Evolutionary conservation across 805 yeast species (phyloP).

Genomic region (Candida ortonii): DNA sequence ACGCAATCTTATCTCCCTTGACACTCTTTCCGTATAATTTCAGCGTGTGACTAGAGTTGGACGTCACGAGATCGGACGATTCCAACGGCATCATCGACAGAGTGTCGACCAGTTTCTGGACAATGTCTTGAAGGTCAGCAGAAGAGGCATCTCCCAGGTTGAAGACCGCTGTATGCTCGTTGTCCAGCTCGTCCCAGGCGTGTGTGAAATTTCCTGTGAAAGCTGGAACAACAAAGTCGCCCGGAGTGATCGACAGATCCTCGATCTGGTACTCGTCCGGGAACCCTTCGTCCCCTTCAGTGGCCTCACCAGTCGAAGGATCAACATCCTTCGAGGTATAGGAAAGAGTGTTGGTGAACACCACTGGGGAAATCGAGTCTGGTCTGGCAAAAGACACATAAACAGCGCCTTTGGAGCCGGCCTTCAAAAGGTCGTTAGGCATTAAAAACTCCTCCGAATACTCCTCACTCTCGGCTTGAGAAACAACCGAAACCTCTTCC

Average conservation of each 20-base stretch:
- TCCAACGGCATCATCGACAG: slow-evolving; percentile 74
- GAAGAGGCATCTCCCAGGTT: slow-evolving; percentile 49
- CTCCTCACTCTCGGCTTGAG: slow-evolving; percentile 58
- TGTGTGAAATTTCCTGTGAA: slow-evolving; percentile 73
- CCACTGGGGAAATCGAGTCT: slow-evolving; percentile 35
- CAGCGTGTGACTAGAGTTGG: slow-evolving; percentile 61
- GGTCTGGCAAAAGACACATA: slow-evolving; percentile 75
- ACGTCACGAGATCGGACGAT: slow-evolving; percentile 62
- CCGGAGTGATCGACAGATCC: slow-evolving; percentile 67
- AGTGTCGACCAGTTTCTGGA: slow-evolving; percentile 46
- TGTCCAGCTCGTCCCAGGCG: slow-evolving; percentile 67
- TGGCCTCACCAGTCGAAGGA: slow-evolving; percentile 64
- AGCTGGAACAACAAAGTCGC: slow-evolving; percentile 78
- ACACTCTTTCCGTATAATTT: slow-evolving; percentile 80
- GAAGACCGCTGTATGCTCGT: slow-evolving; percentile 63
- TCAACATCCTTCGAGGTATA: slow-evolving; percentile 80
- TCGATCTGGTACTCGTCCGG: slow-evolving; percentile 93
- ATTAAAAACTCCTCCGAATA: slow-evolving; percentile 69
- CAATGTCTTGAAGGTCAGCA: slow-evolving; percentile 51
- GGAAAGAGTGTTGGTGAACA: slow-evolving; percentile 64
- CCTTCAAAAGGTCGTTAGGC: slow-evolving; percentile 69
- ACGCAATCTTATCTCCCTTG: slow-evolving; percentile 52
- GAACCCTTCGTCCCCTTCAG: slow-evolving; percentile 75
- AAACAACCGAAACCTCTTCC: slow-evolving; percentile 70
- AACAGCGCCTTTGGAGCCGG: slow-evolving; percentile 68